Evolutionary conservation across 345 rosid genomes (phyloP).

Genomic region (Aquilaria yunnanensis): DNA sequence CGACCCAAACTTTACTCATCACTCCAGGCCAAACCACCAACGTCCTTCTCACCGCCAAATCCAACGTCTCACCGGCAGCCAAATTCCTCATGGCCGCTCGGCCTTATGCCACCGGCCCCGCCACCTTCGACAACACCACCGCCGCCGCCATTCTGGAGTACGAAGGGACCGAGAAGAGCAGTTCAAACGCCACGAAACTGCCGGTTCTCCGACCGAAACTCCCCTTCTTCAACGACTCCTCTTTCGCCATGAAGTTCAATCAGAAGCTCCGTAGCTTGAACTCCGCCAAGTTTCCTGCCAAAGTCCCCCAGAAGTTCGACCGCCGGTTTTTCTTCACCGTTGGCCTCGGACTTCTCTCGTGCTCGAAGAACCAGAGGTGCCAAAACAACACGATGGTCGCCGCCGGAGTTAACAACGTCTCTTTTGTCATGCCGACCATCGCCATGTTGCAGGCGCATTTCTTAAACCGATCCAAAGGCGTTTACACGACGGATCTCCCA

Average conservation of each 20-base stretch:
- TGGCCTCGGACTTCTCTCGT: constrained; percentile 39
- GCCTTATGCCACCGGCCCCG: constrained; percentile 42
- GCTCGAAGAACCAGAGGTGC: constrained; percentile 32
- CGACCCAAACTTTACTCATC: constrained; percentile 39
- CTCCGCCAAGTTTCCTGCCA: constrained; percentile 34
- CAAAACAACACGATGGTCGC: constrained; percentile 35
- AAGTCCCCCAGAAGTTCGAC: constrained; percentile 36
- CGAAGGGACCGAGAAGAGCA: constrained; percentile 11
- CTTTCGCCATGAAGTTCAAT: constrained; percentile 26
- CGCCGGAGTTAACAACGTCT: constrained; percentile 41
- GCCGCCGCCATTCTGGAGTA: constrained; percentile 34
- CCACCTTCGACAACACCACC: constrained; percentile 46
- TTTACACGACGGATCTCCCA: constrained; percentile 40
- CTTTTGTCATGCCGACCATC: constrained; percentile 33
- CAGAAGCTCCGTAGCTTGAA: constrained; percentile 38
- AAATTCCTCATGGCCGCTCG: constrained; percentile 30
- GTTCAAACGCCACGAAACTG: constrained; percentile 15
- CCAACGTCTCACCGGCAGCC: constrained; percentile 25
- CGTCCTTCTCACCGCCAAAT: constrained; percentile 46
- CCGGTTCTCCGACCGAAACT: constrained; percentile 30
- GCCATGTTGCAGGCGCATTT: constrained; percentile 48
- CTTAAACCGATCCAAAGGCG: constrained; percentile 36
- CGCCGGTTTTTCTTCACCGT: constrained; percentile 43
- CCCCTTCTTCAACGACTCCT: constrained; percentile 40
- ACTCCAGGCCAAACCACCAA: constrained; percentile 73